Percentiles rank a stretch among this genome's conserved stretches.
Conservation (phyloP, 2,329 filamentous ascomycete species). For the Teratosphaeria pseudoeucalypti region DNA sequence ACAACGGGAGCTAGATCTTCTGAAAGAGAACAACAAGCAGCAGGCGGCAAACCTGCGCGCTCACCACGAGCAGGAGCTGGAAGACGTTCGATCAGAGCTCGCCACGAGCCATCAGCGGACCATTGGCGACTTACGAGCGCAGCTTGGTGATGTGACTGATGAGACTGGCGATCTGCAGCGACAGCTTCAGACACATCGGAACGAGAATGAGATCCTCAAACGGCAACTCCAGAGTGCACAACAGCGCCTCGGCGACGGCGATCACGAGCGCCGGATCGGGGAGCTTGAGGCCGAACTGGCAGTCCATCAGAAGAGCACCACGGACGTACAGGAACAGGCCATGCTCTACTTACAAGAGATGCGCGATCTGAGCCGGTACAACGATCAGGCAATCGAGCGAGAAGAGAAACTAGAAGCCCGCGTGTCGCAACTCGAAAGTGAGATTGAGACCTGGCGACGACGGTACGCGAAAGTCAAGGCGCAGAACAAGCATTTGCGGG, state of each 20-base stretch:
- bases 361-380: constrained; percentile 73
- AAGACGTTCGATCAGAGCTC: constrained; percentile 9
- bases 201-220: constrained; percentile 19
- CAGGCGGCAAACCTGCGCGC: constrained; percentile 15
- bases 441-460: constrained; percentile 81
- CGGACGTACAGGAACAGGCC: constrained; percentile 77
- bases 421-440: constrained; percentile 65
- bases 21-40: constrained; percentile 39
- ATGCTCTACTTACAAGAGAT: constrained; percentile 80
- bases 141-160: constrained; percentile 7
- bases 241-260: constrained; percentile 32
- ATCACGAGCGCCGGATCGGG: constrained; percentile 51
- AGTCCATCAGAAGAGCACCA: constrained; percentile 72
- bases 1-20: constrained; percentile 64
- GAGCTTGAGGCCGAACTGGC: constrained; percentile 53
- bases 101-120: constrained; percentile 3
- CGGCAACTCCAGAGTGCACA: constrained; percentile 30
- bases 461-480: constrained; percentile 83
- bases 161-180: constrained; percentile 12
- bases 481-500: constrained; percentile 69
- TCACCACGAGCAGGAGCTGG: constrained; percentile 15
- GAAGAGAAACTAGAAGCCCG: constrained; percentile 69
- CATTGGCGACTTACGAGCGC: constrained; percentile 8
- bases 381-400: constrained; percentile 65
- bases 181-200: constrained; percentile 46